These are phyloP conservation scores for Oxyria digyna DNA, from an alignment of 148 eudicot species.

Conservation along the genomic window DNA sequence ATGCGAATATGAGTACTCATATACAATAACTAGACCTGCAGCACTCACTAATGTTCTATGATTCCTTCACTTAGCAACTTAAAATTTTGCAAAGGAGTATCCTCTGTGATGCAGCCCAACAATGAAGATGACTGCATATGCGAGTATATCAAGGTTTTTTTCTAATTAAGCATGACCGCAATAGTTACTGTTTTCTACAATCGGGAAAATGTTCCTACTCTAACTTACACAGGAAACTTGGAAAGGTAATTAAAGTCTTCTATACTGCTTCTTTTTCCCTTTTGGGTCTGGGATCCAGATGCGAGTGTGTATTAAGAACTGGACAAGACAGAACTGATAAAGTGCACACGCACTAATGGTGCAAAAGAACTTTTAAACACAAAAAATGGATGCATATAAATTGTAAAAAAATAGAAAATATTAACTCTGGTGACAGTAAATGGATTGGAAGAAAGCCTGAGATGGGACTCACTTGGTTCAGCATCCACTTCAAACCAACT, in stretches of 20 bases:
- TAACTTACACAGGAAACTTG: neutral
- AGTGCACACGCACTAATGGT: neutral
- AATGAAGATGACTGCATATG: neutral
- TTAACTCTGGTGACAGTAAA: neutral
- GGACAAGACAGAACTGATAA: neutral
- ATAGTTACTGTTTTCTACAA: neutral
- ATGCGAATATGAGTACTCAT: neutral
- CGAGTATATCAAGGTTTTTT: neutral
- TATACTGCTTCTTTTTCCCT: neutral
- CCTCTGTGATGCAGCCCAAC: neutral
- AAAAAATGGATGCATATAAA: neutral
- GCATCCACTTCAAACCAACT: slow-evolving; percentile 98
- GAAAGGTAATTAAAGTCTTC: neutral
- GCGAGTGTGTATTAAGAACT: neutral
- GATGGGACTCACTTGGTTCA: slow-evolving; percentile 59
- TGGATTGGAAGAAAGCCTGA: neutral
- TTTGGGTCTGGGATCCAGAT: neutral
- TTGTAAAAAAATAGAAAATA: neutral
- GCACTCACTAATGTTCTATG: neutral
- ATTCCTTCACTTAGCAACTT: neutral
- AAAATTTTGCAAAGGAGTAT: neutral
- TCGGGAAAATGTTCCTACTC: neutral
- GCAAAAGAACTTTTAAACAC: neutral
- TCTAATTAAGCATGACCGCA: neutral
- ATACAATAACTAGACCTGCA: neutral